Evolutionary conservation across 163 green algal species (phyloP).

Genomic region (Scenedesmus sp.): DNA sequence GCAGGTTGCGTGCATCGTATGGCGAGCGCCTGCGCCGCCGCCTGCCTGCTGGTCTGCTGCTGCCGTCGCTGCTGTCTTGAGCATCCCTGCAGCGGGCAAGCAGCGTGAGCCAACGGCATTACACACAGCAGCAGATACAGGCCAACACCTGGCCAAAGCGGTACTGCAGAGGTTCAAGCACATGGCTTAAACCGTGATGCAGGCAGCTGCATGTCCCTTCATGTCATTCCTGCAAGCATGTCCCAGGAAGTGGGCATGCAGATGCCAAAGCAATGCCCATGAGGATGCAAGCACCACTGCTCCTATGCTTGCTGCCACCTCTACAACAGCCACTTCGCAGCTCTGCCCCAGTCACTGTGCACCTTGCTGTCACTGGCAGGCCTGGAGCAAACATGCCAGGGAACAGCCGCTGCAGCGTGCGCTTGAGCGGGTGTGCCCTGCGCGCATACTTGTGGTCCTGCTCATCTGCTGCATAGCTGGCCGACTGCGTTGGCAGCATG

Average conservation of each 20-base stretch:
- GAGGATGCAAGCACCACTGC: not conserved
- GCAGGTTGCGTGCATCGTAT: constrained; percentile 24
- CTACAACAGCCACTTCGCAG: not conserved
- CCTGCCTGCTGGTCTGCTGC: constrained; percentile 33
- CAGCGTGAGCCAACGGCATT: not conserved
- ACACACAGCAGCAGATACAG: not conserved
- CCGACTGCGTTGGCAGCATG: constrained; percentile 25
- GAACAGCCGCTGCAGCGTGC: constrained; percentile 77
- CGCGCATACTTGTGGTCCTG: constrained; percentile 77
- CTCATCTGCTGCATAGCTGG: constrained; percentile 54
- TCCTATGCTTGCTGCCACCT: not conserved
- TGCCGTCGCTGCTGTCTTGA: constrained; percentile 6
- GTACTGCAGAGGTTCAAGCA: not conserved
- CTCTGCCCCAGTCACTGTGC: too few relatives aligned
- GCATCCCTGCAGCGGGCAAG: constrained; percentile 31
- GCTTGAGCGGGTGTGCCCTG: constrained; percentile 64
- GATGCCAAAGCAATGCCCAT: not conserved
- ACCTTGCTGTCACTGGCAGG: constrained; percentile 43
- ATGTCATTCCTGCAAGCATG: too few relatives aligned
- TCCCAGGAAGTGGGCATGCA: too few relatives aligned
- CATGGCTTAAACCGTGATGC: not conserved
- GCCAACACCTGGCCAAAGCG: not conserved
- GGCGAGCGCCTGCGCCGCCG: not conserved
- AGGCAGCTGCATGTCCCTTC: too few relatives aligned
- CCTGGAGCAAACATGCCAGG: constrained; percentile 75